Base-by-base conservation (phyloP, 495 filamentous ascomycete genomes). In the Penicillium flavigenum region DNA sequence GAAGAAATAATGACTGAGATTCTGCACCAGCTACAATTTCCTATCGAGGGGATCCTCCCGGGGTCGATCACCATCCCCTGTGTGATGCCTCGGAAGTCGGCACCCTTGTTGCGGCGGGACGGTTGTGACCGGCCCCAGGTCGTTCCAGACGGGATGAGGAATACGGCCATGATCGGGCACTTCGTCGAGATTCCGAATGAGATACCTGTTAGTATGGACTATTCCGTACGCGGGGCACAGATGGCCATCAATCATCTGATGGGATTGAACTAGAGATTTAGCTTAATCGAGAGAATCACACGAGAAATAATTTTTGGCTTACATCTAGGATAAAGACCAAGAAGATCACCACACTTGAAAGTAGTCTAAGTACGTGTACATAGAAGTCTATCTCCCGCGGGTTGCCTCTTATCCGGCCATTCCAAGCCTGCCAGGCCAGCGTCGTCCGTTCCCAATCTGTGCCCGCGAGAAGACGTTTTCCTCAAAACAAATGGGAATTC, bases 131-230 rank as follows among this genome's bases (percentile, higher is more conserved):
- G 76, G 6, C 75, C 76, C 36, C 32, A 22, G 31, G 70, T 79
- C 5, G 68, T 77, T 42, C 73, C 72, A 0, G 53, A 67, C 20
- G 67, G 65, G 1, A 67, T 65, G 26, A 64, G 54, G 20, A 79
- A 79, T 63, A 47, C 78, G 50, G 76, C 71, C 1, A 47, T 74
- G 2, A 63, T 79, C 8, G 76, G 76, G 0, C 72, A 75, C 56
- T 79, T 73, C 61, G 76, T 77, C 19, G 73, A 79, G 59, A 73
- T 77, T 12, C 53, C 52, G 8, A 68, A 69, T 48, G 76, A 79
- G 54, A 67, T 68, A 8, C 65, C 67, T 14, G 70, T 73, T n/a
- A 73, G 63, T 31, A 67, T 72, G 58, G 76, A 78, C 52, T 79
- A 79, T 55, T 72, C 68, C 61, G 72, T 79, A 6, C 61, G 70